Base-by-base conservation (phyloP, 2,329 filamentous ascomycete species). In the Apiospora pterosperma region DNA sequence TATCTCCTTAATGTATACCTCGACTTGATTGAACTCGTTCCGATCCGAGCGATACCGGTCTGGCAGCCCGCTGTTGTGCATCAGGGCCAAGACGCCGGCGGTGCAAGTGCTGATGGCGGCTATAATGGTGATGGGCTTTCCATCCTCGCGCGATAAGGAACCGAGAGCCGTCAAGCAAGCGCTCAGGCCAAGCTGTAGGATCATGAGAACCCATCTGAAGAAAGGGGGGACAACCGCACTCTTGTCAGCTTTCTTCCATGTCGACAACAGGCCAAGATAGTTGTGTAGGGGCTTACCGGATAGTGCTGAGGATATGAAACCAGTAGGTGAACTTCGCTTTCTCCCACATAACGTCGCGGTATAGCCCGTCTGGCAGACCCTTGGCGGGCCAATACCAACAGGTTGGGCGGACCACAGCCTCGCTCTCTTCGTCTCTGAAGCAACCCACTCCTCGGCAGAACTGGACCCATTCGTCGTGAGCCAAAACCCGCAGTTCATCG, bases 1-100 rank as follows among this genome's bases (percentile, higher is more conserved):
- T 5, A 85, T 73, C 66, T 81, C 78, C 69, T 82, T 82, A 69
- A 86, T 77, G 68, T 81, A 77, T 65, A 85, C 81, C 67, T 85
- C 82, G 34, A 85, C 75, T 42, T 79, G 77, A 62, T 77, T 76
- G 69, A 84, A 85, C 69, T 85, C 81, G 34, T 79, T 77, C 68
- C 79, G 79, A 69, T 85, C 78, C 61, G 79, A 79, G 34, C 82
- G 78, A 67, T 85, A 85, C 8, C 83, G 75, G 66, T 85, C 81
- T 2, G 84, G 83, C 21, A 86, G 70, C 1, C 84, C 84, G 65
- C 82, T 85, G 69, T 85, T 85, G 72, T 85, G 82, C 64, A 86
- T 69, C 19, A 85, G 74, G 3, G 82, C 84, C 5, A 86, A 75
- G 7, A 85, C 69, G 1, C 84, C 84, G 8, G 84, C 81, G 44